Conservation (phyloP, 352 stramenopile genomes). For the Phytopythium delawarense region DNA sequence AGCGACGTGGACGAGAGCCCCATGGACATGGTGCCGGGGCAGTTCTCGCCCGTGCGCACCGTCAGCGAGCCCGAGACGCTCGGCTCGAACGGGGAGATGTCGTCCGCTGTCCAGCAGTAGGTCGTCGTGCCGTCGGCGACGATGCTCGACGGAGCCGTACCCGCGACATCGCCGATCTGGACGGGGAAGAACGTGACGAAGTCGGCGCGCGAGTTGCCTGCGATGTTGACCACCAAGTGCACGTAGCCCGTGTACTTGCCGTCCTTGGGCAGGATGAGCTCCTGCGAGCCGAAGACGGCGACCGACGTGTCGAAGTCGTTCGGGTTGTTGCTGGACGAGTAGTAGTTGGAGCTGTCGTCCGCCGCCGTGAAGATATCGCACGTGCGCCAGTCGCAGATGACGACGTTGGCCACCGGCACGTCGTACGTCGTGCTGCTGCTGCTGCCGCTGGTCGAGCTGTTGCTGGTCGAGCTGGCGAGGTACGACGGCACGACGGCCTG, state of each 20-base stretch:
- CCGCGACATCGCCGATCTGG: conserved; percentile 60
- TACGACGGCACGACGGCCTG: conserved; percentile 40
- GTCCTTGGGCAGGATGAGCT: conserved; percentile 70
- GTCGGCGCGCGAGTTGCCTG: conserved; percentile 58
- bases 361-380: conserved; percentile 61
- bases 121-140: conserved; percentile 59
- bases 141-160: conserved; percentile 41
- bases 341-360: conserved; percentile 45
- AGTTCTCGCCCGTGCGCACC: conserved; percentile 62
- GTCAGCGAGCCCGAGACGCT: conserved; percentile 46
- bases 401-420: conserved; percentile 62
- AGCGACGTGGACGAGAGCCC: conserved; percentile 50
- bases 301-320: conserved; percentile 54
- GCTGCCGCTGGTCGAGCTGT: conserved; percentile 15
- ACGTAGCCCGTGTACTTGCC: conserved; percentile 78
- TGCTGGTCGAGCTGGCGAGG: conserved; percentile 23
- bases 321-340: conserved; percentile 63
- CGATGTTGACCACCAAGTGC: conserved; percentile 64
- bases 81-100: conserved; percentile 58
- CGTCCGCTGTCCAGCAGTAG: conserved; percentile 64
- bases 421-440: conserved; percentile 42
- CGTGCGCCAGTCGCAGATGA: conserved; percentile 73
- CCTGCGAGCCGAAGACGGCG: conserved; percentile 54
- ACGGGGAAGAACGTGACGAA: conserved; percentile 81
- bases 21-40: conserved; percentile 58